Conservation (phyloP, 1,284 basidiomycete genomes). For the Austropuccinia psidii region DNA sequence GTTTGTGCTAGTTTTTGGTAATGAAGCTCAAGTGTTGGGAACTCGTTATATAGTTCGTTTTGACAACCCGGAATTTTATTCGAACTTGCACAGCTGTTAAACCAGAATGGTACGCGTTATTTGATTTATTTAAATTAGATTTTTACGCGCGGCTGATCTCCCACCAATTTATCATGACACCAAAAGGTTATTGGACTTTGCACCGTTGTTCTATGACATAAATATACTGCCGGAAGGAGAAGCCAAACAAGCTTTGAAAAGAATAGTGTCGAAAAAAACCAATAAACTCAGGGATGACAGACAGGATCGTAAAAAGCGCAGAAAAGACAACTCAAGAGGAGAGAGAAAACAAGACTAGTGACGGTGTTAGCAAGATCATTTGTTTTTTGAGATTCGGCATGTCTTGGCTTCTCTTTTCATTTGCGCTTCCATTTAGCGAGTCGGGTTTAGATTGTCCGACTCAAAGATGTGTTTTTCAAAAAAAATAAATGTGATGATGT, state of each 20-base stretch:
- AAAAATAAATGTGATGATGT: too few species aligned
- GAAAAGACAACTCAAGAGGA: too few species aligned
- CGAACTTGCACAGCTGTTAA: constrained; percentile 82
- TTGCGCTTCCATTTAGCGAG: too few species aligned
- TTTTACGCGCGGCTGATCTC: background rate
- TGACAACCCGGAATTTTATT: constrained; percentile 79
- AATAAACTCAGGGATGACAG: too few species aligned
- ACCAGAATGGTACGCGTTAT: constrained; percentile 67
- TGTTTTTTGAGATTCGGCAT: too few species aligned
- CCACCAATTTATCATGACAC: constrained; percentile 3
- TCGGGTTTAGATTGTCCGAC: too few species aligned
- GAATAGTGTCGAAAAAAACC: constrained; percentile 50
- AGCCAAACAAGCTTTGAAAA: constrained; percentile 61
- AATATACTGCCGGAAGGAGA: constrained; percentile 61
- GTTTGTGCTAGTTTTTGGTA: background rate
- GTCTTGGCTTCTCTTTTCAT: too few species aligned
- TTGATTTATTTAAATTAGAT: background rate
- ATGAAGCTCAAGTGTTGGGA: background rate
- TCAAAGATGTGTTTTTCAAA: too few species aligned
- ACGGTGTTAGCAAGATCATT: too few species aligned
- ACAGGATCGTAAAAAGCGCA: too few species aligned
- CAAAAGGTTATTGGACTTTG: constrained; percentile 71
- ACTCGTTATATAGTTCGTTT: constrained; percentile 62
- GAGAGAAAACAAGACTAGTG: too few species aligned
- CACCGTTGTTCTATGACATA: constrained; percentile 71